These are phyloP conservation scores for Megacollybia platyphylla DNA, from an alignment of 1,284 basidiomycete genomes.

Conservation along the genomic window DNA sequence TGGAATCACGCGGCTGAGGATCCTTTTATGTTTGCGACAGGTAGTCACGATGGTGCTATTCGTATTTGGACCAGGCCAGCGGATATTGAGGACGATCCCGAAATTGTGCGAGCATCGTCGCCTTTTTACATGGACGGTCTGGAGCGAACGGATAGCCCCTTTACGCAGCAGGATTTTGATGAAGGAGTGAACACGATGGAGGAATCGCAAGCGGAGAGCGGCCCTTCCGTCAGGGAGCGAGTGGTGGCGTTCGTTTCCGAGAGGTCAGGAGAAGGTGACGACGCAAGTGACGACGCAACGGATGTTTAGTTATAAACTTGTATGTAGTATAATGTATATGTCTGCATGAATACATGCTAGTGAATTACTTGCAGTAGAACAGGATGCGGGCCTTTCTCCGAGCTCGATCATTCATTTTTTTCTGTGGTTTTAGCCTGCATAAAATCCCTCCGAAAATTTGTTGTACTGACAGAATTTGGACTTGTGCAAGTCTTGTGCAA, in stretches of 20 bases:
- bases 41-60: constrained; percentile 62
- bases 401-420: no score
- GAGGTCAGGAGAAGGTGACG: no score
- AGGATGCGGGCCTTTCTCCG: no score
- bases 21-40: constrained; percentile 70
- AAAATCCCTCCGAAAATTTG: no score
- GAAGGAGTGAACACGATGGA: constrained; percentile 3
- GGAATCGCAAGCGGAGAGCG: constrained; percentile 1
- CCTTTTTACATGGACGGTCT: constrained; percentile 10
- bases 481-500: no score
- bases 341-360: no score
- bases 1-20: constrained; percentile 60
- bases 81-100: neutral
- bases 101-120: constrained; percentile 10
- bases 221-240: constrained; percentile 2
- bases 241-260: constrained; percentile 5
- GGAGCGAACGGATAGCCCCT: constrained; percentile 12
- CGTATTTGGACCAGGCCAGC: constrained; percentile 48
- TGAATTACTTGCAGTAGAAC: no score
- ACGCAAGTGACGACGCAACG: no score
- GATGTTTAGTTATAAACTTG: no score
- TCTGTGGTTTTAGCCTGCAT: no score
- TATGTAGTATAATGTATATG: no score
- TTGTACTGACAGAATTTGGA: no score
- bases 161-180: constrained; percentile 11